Conservation (phyloP, 2,329 filamentous ascomycete species). For the Pseudocercospora musae region DNA sequence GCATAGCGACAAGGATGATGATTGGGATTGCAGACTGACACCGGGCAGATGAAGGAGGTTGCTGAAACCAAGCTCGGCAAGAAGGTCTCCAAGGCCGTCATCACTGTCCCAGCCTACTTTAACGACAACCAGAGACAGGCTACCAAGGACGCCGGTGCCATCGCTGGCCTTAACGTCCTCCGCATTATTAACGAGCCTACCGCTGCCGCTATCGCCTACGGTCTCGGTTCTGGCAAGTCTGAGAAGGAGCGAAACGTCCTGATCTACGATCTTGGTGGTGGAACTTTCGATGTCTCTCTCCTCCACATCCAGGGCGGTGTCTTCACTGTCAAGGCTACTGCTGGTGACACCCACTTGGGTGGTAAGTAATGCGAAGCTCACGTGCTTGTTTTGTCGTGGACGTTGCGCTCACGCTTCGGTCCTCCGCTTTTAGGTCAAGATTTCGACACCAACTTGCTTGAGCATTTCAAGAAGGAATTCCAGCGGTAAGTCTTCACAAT, state of each 20-base stretch:
- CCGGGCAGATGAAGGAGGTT: conserved; percentile 90
- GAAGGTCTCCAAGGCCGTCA: conserved; percentile 98
- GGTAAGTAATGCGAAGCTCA: neutral
- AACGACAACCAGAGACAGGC: conserved; percentile 99
- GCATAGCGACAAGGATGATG: neutral
- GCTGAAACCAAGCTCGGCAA: conserved; percentile 97
- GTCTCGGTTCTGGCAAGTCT: conserved; percentile 62
- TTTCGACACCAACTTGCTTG: conserved; percentile 82
- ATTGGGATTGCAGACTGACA: conserved; percentile 16
- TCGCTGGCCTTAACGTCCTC: conserved; percentile 94
- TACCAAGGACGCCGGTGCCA: conserved; percentile 98
- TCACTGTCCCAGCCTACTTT: conserved; percentile 99
- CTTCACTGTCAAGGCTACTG: conserved; percentile 97
- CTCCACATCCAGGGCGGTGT: conserved; percentile 99
- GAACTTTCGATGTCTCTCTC: conserved; percentile 99
- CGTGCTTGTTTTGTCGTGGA: neutral
- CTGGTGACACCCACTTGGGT: conserved; percentile 63
- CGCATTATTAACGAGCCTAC: conserved; percentile 99
- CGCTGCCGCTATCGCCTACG: conserved; percentile 96
- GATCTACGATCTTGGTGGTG: conserved; percentile 99
- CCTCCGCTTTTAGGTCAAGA: neutral
- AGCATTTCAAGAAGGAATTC: conserved; percentile 97
- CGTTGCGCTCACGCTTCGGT: neutral
- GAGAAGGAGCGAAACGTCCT: conserved; percentile 98
- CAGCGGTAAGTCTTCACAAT: no score